Evolutionary conservation across 768 basidiomycete genomes (phyloP).

Genomic region (Cubamyces lactineus): DNA sequence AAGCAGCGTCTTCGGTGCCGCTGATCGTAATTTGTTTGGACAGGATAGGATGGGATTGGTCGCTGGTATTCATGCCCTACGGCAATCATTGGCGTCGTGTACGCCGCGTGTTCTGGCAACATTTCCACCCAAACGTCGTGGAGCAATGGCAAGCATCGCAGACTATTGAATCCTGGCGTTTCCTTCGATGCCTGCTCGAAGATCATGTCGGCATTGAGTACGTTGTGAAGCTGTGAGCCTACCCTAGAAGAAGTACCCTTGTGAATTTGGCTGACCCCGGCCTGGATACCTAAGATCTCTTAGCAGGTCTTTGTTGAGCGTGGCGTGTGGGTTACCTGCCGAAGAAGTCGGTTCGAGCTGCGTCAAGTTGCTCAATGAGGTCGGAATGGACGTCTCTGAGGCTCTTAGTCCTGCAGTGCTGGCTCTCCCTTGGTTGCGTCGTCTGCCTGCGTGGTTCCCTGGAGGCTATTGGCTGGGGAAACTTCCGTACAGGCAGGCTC

Average conservation of each 20-base stretch:
- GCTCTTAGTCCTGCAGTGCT: not conserved
- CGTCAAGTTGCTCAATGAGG: not conserved
- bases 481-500: conserved; percentile 57
- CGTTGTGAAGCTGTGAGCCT: conserved; percentile 3
- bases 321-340: not conserved
- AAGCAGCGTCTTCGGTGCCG: no score
- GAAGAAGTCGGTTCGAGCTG: not conserved
- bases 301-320: not conserved
- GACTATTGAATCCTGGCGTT: not conserved
- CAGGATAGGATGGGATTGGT: conserved; percentile 10
- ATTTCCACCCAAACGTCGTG: conserved; percentile 6
- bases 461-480: conserved; percentile 63
- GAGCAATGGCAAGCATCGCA: not conserved
- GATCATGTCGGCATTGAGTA: not conserved
- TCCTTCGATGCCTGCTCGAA: not conserved
- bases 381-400: not conserved
- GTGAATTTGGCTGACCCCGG: not conserved
- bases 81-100: conserved; percentile 3
- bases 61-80: conserved; percentile 8
- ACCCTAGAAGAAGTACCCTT: not conserved
- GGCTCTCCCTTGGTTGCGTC: conserved; percentile 23
- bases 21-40: no score
- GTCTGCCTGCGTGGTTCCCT: conserved; percentile 66
- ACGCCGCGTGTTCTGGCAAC: conserved; percentile 8
- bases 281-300: no score